Evolutionary conservation across 2,329 filamentous ascomycete species (phyloP).

Genomic region (Peltaster fructicola): DNA sequence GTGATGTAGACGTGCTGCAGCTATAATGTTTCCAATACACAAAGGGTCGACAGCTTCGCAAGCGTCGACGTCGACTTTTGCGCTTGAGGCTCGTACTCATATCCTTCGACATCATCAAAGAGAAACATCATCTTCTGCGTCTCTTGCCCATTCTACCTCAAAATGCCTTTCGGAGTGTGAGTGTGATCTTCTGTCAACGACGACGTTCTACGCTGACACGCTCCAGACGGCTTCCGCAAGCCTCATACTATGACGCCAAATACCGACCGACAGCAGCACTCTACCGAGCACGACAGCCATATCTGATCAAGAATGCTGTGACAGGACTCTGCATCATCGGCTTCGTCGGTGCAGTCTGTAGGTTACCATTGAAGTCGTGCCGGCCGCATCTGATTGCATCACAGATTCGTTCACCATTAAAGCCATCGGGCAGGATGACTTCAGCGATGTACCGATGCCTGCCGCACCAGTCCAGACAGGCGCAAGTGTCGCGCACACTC

Average conservation of each 20-base stretch:
- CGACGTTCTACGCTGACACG: slow-evolving; percentile 1
- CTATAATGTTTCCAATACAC: no score
- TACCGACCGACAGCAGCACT: slow-evolving; percentile 76
- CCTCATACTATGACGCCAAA: slow-evolving; percentile 82
- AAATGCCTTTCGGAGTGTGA: slow-evolving; percentile 12
- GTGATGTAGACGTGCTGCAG: no score
- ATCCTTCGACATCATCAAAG: no score
- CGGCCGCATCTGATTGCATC: slow-evolving; percentile 3
- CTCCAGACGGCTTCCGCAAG: slow-evolving; percentile 36
- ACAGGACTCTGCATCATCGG: slow-evolving; percentile 59
- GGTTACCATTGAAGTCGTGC: slow-evolving; percentile 21
- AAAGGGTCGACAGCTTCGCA: no score
- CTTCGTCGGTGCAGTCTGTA: slow-evolving; percentile 78
- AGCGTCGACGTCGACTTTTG: no score
- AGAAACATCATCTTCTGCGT: no score
- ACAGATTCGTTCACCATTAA: slow-evolving; percentile 55
- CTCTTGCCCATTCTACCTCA: no score
- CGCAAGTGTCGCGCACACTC: slow-evolving; percentile 4
- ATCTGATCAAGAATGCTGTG: slow-evolving; percentile 73
- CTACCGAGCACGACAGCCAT: slow-evolving; percentile 79
- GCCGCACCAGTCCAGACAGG: slow-evolving; percentile 42
- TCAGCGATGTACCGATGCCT: slow-evolving; percentile 85
- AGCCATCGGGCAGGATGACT: slow-evolving; percentile 88
- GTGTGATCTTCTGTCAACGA: slow-evolving; percentile 1
- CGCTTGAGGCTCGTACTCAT: no score